Base-by-base conservation (phyloP, 352 stramenopile species). In the Paralagenidium karlingii region DNA sequence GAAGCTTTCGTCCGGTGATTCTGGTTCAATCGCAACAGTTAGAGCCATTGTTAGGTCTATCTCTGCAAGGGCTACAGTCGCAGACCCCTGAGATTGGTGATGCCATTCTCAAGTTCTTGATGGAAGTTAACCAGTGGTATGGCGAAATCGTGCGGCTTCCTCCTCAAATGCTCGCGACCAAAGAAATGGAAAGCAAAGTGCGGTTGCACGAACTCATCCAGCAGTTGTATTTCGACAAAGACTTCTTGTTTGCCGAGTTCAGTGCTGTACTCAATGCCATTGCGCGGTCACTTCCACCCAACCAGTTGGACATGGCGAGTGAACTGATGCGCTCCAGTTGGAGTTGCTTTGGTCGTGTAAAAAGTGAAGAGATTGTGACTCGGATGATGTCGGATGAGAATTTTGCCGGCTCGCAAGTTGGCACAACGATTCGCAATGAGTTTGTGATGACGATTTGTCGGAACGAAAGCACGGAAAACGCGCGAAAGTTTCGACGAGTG, bases 401-500 rank as follows among this genome's bases (percentile, higher is more conserved):
- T 6, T 82, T 82, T 38, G 33, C 79, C 28, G 74, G 68, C 10
- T 64, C 68, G 19, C 66, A 75, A n/a, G 70, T 85, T 1, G 61
- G 55, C 2, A 47, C 51, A 15, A 62, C 63, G 16, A 66, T 63
- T 36, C 68, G 68, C 25, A 46, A 34, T 16, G 70, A 84, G 32
- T 85, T 88, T 34, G 49, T 63, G 4, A 58, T 40, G 10, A 77
- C 55, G 24, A 81, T 88, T 47, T 73, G 58, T 8, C 64, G 63
- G 24, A 59, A 56, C 22, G 60, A 73, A 15, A 83, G 70, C 31
- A 56, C 76, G 13, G 68, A 85, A 44, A 83, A 88, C 40, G 56
- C 70, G 40, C 70, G 70, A 53, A 87, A 87, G 43, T 87, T 87
- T 37, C 80, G 76, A 29, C 74, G 74, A 24, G 70, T 83, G 19